Conservation (phyloP, 768 basidiomycete species). For the Arthromyces matolae region DNA sequence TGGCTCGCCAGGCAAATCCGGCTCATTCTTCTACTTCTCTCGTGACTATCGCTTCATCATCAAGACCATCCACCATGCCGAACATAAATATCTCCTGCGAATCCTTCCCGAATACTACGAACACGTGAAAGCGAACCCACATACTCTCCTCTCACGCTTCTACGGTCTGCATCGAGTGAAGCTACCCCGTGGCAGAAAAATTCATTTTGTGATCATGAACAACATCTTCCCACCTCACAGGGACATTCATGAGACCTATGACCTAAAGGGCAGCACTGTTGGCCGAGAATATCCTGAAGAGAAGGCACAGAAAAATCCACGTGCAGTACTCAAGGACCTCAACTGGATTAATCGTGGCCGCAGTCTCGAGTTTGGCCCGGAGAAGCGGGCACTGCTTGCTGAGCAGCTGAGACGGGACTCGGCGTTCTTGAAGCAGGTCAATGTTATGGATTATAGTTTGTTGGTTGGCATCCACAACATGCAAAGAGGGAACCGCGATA, state of each 20-base stretch:
- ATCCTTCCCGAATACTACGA: conserved; percentile 82
- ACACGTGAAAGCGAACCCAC: conserved; percentile 87
- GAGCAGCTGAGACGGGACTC: conserved; percentile 89
- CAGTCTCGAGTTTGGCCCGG: conserved; percentile 87
- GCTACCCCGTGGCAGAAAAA: conserved; percentile 88
- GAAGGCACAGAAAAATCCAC: conserved; percentile 71
- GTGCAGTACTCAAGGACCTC: conserved; percentile 91
- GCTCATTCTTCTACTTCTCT: conserved; percentile 99
- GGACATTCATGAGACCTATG: conserved; percentile 96
- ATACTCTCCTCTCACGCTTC: conserved; percentile 90
- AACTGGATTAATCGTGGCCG: conserved; percentile 89
- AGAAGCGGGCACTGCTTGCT: conserved; percentile 85
- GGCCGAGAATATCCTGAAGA: conserved; percentile 87
- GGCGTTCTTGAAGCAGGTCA: conserved; percentile 75
- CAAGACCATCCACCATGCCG: conserved; percentile 94
- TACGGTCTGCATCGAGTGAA: conserved; percentile 98
- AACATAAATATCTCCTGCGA: conserved; percentile 88
- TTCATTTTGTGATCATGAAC: conserved; percentile 99
- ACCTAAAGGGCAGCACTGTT: conserved; percentile 92
- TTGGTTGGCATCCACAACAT: conserved; percentile 93
- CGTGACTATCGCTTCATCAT: conserved; percentile 99
- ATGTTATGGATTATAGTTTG: conserved; percentile 96
- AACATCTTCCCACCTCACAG: conserved; percentile 97
- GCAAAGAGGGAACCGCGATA: conserved; percentile 87
- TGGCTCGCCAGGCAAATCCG: conserved; percentile 96